phyloP scores from a whole-genome alignment of 2,329 filamentous ascomycete genomes.

The Epichloe glyceriae region DNA sequence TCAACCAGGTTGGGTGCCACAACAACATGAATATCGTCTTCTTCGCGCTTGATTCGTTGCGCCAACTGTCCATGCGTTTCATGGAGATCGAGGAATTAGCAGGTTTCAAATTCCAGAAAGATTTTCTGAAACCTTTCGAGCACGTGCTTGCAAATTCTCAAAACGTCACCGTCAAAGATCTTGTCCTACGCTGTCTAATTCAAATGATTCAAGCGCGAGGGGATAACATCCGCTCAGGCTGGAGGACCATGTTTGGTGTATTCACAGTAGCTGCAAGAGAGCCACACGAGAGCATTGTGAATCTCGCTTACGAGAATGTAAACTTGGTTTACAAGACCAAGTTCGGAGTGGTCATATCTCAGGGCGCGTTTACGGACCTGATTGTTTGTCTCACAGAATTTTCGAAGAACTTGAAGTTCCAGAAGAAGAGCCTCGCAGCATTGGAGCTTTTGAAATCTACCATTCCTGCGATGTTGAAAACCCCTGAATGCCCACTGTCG shows the following conservation, averaged over 20 bases:
- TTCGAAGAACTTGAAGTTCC: slow-evolving; percentile 96
- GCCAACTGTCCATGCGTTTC: slow-evolving; percentile 95
- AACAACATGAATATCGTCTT: slow-evolving; percentile 95
- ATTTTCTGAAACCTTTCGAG: slow-evolving; percentile 96
- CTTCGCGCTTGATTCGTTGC: slow-evolving; percentile 88
- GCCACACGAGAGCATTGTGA: slow-evolving; percentile 89
- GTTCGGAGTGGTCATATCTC: slow-evolving; percentile 90
- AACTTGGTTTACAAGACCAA: slow-evolving; percentile 89
- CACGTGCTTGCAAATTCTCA: slow-evolving; percentile 90
- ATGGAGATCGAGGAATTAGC: slow-evolving; percentile 97
- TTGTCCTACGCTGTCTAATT: slow-evolving; percentile 88
- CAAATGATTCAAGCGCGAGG: slow-evolving; percentile 98
- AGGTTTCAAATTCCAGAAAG: slow-evolving; percentile 99
- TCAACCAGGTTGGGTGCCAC: slow-evolving; percentile 94
- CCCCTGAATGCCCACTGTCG: slow-evolving; percentile 86
- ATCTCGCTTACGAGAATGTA: slow-evolving; percentile 92
- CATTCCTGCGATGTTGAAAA: slow-evolving; percentile 88
- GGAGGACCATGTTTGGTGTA: slow-evolving; percentile 98
- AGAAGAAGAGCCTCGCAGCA: slow-evolving; percentile 94
- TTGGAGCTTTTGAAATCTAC: slow-evolving; percentile 91
- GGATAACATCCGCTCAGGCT: slow-evolving; percentile 93
- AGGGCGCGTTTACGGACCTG: slow-evolving; percentile 91
- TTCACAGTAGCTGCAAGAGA: slow-evolving; percentile 93
- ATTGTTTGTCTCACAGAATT: slow-evolving; percentile 96
- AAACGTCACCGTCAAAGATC: slow-evolving; percentile 88